Base-by-base conservation (phyloP, 192 early-diverging fungal species). In the Haplosporangium gracile region DNA sequence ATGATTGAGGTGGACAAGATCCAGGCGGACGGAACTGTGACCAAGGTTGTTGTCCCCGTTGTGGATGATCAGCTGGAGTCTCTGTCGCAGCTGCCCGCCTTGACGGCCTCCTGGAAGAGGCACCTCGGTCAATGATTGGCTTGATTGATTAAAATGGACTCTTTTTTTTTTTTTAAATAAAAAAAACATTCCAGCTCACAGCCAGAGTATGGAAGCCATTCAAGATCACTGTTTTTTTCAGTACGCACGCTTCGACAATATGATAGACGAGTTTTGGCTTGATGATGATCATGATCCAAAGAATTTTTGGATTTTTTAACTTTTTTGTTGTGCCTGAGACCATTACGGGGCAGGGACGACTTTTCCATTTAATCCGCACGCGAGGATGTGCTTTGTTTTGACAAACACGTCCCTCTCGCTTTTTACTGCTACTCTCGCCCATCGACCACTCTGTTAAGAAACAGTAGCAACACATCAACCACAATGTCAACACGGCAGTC, bases 11-110 rank as follows among this genome's bases (percentile, higher is more conserved):
- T 74, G 32, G 68, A 75, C 22, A 68, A 65, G 42, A 39, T 36
- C 10, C 20, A 49, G 39, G 72, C n/a, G 4, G 36, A 29, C 20
- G 65, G 32, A 38, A 24, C 22, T 36, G 16, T 74, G 51, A 39
- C 32, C 24, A 79, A 74, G 57, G 38, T 13, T 42, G 32, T 57
- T 24, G 82, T 85, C 15, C 77, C 47, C 22, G 82, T 53, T 16
- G 82, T 85, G 13, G 82, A 85, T 75, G 72, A 84, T 47, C 82
- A 84, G 40, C 53, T 84, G 22, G 39, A 34, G 5, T 84, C 82
- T 5, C 47, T 84, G 1, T 63, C 82, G 6, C 73, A 84, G 49
- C 34, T 84, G 63, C 82, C 82, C 3, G 75, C n/a, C 10, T 43
- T 84, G 73, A 75, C 72, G 18, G 74, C 72, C 0, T 18, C 24